Base-by-base conservation (phyloP, 176 grass and related monocot genomes). In the Tuctoria greenei region DNA sequence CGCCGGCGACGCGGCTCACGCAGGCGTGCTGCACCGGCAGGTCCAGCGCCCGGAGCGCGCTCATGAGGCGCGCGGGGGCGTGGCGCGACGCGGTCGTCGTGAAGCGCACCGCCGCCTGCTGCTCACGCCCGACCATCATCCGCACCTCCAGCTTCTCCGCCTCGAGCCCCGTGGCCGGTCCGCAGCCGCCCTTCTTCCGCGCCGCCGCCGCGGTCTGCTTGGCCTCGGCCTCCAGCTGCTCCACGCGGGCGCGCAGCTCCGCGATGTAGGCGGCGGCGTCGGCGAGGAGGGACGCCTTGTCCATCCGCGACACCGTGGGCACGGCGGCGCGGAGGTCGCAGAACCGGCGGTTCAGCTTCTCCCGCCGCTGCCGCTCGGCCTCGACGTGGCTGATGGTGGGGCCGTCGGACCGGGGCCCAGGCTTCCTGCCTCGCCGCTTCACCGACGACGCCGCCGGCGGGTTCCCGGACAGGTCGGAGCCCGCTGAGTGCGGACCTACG, bases 231-330 rank as follows among this genome's bases (percentile, higher is more conserved):
- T 83, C 69, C 2, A 79, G 62, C 43, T 10, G 12, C 61, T 61
- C 57, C 23, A 87, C 69, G 44, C 58, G 79, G 12, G 57, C 59
- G 20, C 81, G 64, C n/a, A 91, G 78, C 59, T 87, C 77, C 37
- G 79, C 44, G 69, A 87, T 91, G 84, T 91, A 87, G 61, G 66
- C 23, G 4, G 71, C 54, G 34, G 85, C 84, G 64, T 87, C 89
- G 1, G 77, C 69, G 39, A 91, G 81, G 13, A 87, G 88, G 5
- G 89, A 91, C 5, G 88, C 76, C 65, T 87, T 91, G 76, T 91
- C 84, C 88, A 91, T 87, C 24, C 89, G 60, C 0, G 89, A 91
- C 35, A 91, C 84, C 6, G 79, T 91, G 6, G 89, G 84, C 1
- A 91, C 89, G 28, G 71, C 66, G 14, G 81, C 86, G 1, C 85